These are phyloP conservation scores for Scedosporium dehoogii DNA, from an alignment of 2,329 filamentous ascomycete genomes.

Conservation along the genomic window DNA sequence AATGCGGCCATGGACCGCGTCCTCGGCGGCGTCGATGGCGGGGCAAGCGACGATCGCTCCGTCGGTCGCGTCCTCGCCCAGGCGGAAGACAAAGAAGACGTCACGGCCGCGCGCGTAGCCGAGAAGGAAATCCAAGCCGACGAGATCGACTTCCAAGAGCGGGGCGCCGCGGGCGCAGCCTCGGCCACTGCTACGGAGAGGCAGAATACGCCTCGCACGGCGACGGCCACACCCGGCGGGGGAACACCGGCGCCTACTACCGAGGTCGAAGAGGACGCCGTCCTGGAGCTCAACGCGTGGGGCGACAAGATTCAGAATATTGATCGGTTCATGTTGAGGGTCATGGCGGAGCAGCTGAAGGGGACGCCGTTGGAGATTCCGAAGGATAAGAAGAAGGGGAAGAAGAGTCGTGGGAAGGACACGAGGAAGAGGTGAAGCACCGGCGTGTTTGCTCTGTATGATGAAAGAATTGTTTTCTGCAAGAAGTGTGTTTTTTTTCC, in stretches of 20 bases:
- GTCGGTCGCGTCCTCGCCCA: conserved; percentile 71
- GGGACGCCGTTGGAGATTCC: conserved; percentile 52
- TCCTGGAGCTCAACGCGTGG: conserved; percentile 47
- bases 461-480: too few species aligned
- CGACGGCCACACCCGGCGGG: conserved; percentile 21
- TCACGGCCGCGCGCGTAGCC: conserved; percentile 74
- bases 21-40: conserved; percentile 43
- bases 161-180: conserved; percentile 25
- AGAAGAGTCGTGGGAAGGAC: conserved; percentile 50
- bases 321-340: conserved; percentile 65
- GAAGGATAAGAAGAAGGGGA: conserved; percentile 50
- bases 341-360: conserved; percentile 54
- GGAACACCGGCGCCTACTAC: background rate
- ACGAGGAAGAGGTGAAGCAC: conserved; percentile 35
- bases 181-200: conserved; percentile 41
- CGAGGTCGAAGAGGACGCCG: conserved; percentile 22
- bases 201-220: conserved; percentile 36
- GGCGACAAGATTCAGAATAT: conserved; percentile 49
- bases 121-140: conserved; percentile 84
- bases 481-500: too few species aligned
- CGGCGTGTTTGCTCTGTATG: too few species aligned
- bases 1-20: conserved; percentile 77
- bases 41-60: conserved; percentile 30
- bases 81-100: conserved; percentile 88
- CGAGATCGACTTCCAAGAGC: conserved; percentile 74